Evolutionary conservation across 2,329 filamentous ascomycete species (phyloP).

Genomic region (Alternaria postmessia): DNA sequence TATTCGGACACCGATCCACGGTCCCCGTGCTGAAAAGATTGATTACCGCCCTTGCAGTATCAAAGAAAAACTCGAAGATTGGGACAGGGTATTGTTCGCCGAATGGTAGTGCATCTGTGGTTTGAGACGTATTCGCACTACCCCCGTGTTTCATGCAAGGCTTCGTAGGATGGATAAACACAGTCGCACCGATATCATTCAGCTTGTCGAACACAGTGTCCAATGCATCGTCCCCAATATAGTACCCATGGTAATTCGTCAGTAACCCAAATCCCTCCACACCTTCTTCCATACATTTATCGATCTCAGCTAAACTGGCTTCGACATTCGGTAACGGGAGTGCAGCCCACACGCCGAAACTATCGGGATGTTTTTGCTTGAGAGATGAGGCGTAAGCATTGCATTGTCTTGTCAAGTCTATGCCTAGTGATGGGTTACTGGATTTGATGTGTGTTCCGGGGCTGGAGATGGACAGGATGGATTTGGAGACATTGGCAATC

Average conservation of each 20-base stretch:
- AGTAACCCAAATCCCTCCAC: slow-evolving; percentile 62
- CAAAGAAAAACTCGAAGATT: slow-evolving; percentile 63
- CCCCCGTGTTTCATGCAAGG: slow-evolving; percentile 48
- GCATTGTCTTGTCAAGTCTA: slow-evolving; percentile 51
- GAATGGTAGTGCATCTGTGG: slow-evolving; percentile 49
- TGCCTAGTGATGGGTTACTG: slow-evolving; percentile 48
- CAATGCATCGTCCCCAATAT: slow-evolving; percentile 59
- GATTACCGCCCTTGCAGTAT: slow-evolving; percentile 58
- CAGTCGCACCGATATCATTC: slow-evolving; percentile 55
- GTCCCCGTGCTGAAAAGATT: slow-evolving; percentile 61
- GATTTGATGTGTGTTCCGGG: slow-evolving; percentile 61
- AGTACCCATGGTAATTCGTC: slow-evolving; percentile 63
- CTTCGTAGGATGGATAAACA: slow-evolving; percentile 66
- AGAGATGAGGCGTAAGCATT: slow-evolving; percentile 54
- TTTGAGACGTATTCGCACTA: slow-evolving; percentile 11
- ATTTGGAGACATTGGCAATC: slow-evolving; percentile 58
- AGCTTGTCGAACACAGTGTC: slow-evolving; percentile 59
- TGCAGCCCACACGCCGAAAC: slow-evolving; percentile 63
- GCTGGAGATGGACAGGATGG: slow-evolving; percentile 63
- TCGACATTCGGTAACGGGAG: slow-evolving; percentile 62
- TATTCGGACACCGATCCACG: slow-evolving; percentile 55
- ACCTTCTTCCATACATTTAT: slow-evolving; percentile 52
- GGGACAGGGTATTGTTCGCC: slow-evolving; percentile 52
- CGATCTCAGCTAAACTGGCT: slow-evolving; percentile 59
- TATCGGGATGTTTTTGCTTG: slow-evolving; percentile 47